Evolutionary conservation across 1,284 basidiomycete genomes (phyloP).

Genomic region (Erythrobasidium hasegawianum): DNA sequence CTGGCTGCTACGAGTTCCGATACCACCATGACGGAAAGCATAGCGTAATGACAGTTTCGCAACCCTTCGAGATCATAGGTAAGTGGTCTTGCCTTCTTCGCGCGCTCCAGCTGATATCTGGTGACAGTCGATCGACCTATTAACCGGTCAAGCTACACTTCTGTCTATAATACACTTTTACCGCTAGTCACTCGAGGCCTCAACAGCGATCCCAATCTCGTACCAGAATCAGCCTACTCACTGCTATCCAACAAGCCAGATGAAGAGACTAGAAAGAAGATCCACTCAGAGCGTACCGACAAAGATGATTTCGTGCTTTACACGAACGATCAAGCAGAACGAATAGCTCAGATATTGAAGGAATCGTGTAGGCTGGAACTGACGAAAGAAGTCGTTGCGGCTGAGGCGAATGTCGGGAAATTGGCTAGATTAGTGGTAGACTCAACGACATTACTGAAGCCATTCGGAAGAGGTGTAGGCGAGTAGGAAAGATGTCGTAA

Average conservation of each 20-base stretch:
- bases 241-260: slow-evolving; percentile 16
- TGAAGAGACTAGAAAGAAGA: slow-evolving; percentile 9
- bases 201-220: slow-evolving; percentile 73
- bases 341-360: slow-evolving; percentile 72
- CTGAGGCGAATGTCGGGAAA: slow-evolving; percentile 83
- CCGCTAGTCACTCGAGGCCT: slow-evolving; percentile 79
- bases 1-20: slow-evolving; percentile 71
- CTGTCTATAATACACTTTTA: slow-evolving; percentile 64
- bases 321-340: slow-evolving; percentile 79
- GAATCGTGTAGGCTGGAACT: slow-evolving; percentile 83
- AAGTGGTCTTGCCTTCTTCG: slow-evolving; percentile 50
- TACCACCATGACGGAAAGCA: slow-evolving; percentile 66
- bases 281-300: slow-evolving; percentile 52
- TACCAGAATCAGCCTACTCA: slow-evolving; percentile 60
- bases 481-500: too few relatives aligned
- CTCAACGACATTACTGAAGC: slow-evolving; percentile 63
- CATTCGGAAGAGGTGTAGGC: slow-evolving; percentile 22
- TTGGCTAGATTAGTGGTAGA: slow-evolving; percentile 78
- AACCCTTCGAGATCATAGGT: slow-evolving; percentile 84
- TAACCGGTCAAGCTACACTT: slow-evolving; percentile 59
- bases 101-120: slow-evolving; percentile 24
- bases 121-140: slow-evolving; percentile 63
- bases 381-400: slow-evolving; percentile 80
- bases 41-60: slow-evolving; percentile 81
- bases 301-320: slow-evolving; percentile 93